These are phyloP conservation scores for Talaromyces verruculosus DNA, from an alignment of 2,329 filamentous ascomycete species.

Conservation along the genomic window DNA sequence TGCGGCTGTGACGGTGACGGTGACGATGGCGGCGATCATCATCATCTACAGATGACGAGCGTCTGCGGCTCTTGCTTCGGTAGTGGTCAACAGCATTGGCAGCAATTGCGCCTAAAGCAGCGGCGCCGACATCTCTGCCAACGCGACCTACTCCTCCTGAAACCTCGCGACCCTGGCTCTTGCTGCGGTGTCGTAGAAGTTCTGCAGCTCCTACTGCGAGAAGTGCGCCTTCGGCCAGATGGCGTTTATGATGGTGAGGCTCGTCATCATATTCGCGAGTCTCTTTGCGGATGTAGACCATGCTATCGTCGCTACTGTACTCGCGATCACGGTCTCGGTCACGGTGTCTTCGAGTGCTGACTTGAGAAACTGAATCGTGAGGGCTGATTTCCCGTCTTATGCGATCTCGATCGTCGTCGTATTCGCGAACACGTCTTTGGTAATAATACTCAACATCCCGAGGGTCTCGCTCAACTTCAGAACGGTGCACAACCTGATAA, in stretches of 20 bases:
- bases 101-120: constrained; percentile 61
- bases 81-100: constrained; percentile 58
- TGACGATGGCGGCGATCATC: constrained; percentile 38
- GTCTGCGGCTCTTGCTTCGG: constrained; percentile 47
- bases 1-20: constrained; percentile 36
- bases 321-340: constrained; percentile 39
- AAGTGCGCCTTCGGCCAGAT: constrained; percentile 61
- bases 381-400: constrained; percentile 51
- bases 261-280: constrained; percentile 46
- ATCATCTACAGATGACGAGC: constrained; percentile 44
- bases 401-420: constrained; percentile 50
- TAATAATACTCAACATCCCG: constrained; percentile 63
- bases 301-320: constrained; percentile 62
- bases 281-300: constrained; percentile 59
- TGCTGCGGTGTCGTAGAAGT: constrained; percentile 58
- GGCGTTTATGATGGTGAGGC: constrained; percentile 53
- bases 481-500: constrained; percentile 60
- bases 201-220: constrained; percentile 62
- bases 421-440: constrained; percentile 56
- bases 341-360: constrained; percentile 41
- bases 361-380: constrained; percentile 54
- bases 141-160: constrained; percentile 52
- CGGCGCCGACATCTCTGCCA: constrained; percentile 57
- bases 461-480: constrained; percentile 51
- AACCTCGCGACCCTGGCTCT: constrained; percentile 56